A percentile compares a stretch with the other conserved stretches of the same genome.
Evolutionary conservation across 352 stramenopile genomes (phyloP).

Genomic region (Phytophthora cryptogea): DNA sequence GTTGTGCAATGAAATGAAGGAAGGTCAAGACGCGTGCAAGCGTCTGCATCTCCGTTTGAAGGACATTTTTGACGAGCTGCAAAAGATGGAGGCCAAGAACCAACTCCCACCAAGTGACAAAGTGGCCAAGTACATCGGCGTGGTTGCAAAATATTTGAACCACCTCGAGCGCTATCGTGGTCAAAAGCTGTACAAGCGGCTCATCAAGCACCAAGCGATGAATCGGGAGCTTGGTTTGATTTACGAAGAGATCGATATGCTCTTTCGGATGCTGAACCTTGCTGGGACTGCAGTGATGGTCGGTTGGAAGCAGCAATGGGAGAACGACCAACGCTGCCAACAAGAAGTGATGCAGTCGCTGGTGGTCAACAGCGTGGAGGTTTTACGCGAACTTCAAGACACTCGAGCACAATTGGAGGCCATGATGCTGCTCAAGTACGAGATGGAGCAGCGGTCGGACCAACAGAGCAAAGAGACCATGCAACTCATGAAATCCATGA

Average conservation of each 20-base stretch:
- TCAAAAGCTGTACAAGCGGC: background rate
- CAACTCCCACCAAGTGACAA: constrained; percentile 7
- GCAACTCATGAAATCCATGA: constrained; percentile 9
- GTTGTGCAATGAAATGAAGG: constrained; percentile 22
- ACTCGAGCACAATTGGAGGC: background rate
- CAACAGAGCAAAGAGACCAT: background rate
- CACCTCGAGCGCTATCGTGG: constrained; percentile 9
- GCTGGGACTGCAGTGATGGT: constrained; percentile 7
- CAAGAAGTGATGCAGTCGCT: background rate
- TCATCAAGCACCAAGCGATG: constrained; percentile 6
- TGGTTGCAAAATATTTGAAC: background rate
- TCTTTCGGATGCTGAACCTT: constrained; percentile 22
- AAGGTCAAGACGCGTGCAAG: constrained; percentile 14
- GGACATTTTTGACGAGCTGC: constrained; percentile 9
- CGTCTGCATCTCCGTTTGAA: constrained; percentile 5
- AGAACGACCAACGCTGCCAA: constrained; percentile 4
- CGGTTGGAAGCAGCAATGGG: constrained; percentile 18
- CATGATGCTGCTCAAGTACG: constrained; percentile 12
- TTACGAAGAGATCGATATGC: constrained; percentile 21
- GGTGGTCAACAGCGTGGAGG: background rate
- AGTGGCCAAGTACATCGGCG: constrained; percentile 9
- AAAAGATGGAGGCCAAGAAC: constrained; percentile 7
- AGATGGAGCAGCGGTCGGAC: background rate
- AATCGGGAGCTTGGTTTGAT: constrained; percentile 10
- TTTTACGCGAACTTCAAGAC: constrained; percentile 7